Percentiles rank a stretch among this genome's conserved stretches.
Evolutionary conservation across 2,329 filamentous ascomycete genomes (phyloP).

Genomic region (Phaeosphaeriaceae sp.): DNA sequence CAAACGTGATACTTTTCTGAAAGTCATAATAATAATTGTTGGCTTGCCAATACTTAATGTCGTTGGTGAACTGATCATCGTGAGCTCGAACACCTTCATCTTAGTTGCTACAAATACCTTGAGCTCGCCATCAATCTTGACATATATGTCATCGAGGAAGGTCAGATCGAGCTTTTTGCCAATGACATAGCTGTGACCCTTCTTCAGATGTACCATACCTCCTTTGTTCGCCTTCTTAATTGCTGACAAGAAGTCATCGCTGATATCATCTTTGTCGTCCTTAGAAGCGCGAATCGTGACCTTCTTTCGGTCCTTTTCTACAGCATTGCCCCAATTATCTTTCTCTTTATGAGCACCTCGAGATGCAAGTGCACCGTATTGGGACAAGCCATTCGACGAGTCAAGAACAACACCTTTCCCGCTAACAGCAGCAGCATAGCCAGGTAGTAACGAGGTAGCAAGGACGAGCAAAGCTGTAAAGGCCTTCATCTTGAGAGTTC

Average conservation of each 20-base stretch:
- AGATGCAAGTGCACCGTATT: slow-evolving; percentile 5
- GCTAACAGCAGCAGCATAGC: slow-evolving; percentile 18
- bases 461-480: slow-evolving; percentile 20
- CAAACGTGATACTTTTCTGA: slow-evolving; percentile 66
- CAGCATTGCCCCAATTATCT: slow-evolving; percentile 39
- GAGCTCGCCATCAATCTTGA: slow-evolving; percentile 64
- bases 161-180: slow-evolving; percentile 66
- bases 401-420: slow-evolving; percentile 21
- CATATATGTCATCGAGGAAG: slow-evolving; percentile 64
- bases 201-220: slow-evolving; percentile 62
- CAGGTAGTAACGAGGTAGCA: slow-evolving; percentile 20
- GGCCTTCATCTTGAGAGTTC: slow-evolving; percentile 25
- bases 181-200: slow-evolving; percentile 63
- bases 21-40: slow-evolving; percentile 61
- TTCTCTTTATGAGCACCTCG: slow-evolving; percentile 15
- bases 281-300: slow-evolving; percentile 61
- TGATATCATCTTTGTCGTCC: slow-evolving; percentile 64
- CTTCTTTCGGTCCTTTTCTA: slow-evolving; percentile 50
- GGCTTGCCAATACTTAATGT: slow-evolving; percentile 57
- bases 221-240: slow-evolving; percentile 65
- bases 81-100: slow-evolving; percentile 8
- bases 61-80: slow-evolving; percentile 51
- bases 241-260: slow-evolving; percentile 62
- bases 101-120: slow-evolving; percentile 38
- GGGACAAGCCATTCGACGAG: slow-evolving; percentile 12